Base-by-base conservation (phyloP, 768 basidiomycete genomes). In the Agaricus subrufescens region DNA sequence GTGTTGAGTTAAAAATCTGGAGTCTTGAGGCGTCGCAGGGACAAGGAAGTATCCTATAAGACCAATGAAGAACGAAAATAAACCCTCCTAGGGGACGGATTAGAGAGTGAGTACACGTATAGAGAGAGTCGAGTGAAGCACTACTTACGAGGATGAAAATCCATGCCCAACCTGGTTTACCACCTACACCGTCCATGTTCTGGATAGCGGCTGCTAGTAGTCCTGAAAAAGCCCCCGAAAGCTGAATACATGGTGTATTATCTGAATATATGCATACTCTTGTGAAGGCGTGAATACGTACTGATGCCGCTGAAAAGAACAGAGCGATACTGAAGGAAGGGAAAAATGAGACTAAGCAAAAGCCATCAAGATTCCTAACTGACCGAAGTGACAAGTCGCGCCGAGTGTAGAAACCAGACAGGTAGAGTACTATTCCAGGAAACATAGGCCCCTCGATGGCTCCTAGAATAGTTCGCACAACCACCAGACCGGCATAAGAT, bases 161-260 rank as follows among this genome's bases (percentile, higher is more conserved):
- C 68, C 68, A 69, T n/a, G 46, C 37, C 86, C 85, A 87, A 0
- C 81, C 85, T 1, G 78, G 71, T 52, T 69, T 75, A 4, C 81
- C 79, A 2, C 68, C 68, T 23, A 75, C 66, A 11, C 80, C 81
- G 45, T 83, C 66, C 74, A 89, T 81, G 12, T 81, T 66, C n/a
- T 74, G 63, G 49, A 89, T 84, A 1, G 74, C 83, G 31, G 81
- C 72, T 1, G 85, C 85, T 1, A 89, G 73, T 6, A 88, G 67
- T 43, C 87, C 86, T 4, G 84, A 85, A 61, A 86, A 85, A 0
- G 82, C 79, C 1, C 83, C 81, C 0, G 84, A 77, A 3, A 83
- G 69, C 71, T 73, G 31, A 25, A 40, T 19, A 19, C 19, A 19
- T 19, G 19, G 19, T 34, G 34, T 34, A 34, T 3, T 6, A 34